Percentiles rank a stretch among this genome's conserved stretches.
Conservation (phyloP, 768 basidiomycete genomes). For the Leucogyrophana mollusca region DNA sequence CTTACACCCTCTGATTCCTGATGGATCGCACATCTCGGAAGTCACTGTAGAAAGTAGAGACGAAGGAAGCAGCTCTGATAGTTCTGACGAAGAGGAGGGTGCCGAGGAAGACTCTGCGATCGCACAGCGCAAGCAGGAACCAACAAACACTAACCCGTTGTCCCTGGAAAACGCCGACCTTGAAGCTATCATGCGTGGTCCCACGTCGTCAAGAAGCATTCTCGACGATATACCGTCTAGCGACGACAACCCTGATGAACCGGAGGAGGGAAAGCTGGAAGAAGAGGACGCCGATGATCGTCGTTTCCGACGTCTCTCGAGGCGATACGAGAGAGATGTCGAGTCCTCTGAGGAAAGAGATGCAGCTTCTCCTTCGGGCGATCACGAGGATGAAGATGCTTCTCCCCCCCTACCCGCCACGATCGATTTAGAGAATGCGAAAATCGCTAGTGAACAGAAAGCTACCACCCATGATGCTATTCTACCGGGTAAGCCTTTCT, state of each 20-base stretch:
- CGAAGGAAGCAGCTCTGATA: conserved; percentile 42
- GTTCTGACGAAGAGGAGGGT: conserved; percentile 24
- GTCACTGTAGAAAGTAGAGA: conserved; percentile 33
- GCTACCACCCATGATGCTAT: too few species aligned
- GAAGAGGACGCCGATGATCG: conserved; percentile 38
- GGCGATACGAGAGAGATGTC: conserved; percentile 25
- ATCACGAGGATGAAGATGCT: conserved; percentile 31
- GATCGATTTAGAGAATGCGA: conserved; percentile 18
- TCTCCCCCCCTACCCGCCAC: conserved; percentile 22
- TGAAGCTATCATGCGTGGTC: conserved; percentile 44
- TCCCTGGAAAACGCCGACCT: conserved; percentile 23
- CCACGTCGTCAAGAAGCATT: conserved; percentile 26
- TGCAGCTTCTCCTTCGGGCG: conserved; percentile 23
- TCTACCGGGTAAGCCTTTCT: too few species aligned
- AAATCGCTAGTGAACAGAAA: neutral
- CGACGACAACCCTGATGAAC: conserved; percentile 34
- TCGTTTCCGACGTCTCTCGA: conserved; percentile 30
- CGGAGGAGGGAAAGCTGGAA: conserved; percentile 40
- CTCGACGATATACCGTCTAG: conserved; percentile 28
- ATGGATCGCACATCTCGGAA: conserved; percentile 32
- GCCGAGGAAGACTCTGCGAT: conserved; percentile 10
- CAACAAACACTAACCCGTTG: neutral
- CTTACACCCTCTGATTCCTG: conserved; percentile 23
- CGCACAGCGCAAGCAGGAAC: neutral
- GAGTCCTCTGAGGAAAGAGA: conserved; percentile 28